Evolutionary conservation across 345 rosid genomes (phyloP), one percentile per base, ranked within the genome.

Genomic region (Rhodamnia argentea): DNA sequence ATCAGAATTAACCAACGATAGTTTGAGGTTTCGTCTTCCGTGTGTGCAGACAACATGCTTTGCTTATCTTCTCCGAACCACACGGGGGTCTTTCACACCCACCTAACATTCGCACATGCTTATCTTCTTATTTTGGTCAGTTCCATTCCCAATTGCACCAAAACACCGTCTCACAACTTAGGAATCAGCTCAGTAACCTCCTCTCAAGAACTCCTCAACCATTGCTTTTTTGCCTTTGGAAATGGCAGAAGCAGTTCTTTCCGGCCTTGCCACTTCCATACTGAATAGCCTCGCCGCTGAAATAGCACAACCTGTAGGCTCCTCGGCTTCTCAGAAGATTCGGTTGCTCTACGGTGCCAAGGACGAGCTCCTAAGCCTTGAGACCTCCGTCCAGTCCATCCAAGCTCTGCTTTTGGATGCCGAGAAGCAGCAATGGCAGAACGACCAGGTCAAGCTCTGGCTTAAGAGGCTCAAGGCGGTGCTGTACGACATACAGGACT

Each of bases 391-490:
- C 12, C 0, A 42, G 15, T 15, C 83, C 53, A 78, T 88, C 60
- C 40, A 27, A 57, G 82, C 54, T 7, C 32, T 86, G 85, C 86
- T 90, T 5, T 26, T 64, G n/a, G 89, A 90, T 82, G 91, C 89
- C 3, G 89, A 88, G 51, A 84, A 82, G 75, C 52, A 52, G 50
- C 91, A 90, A 27, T n/a, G 54, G 10, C 10, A 52, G 15, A 70
- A 32, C 11, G n/a, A 84, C 20, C 53, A 51, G 1, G 82, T 87
- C 15, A 22, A 75, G 37, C 26, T 54, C 1, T 90, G 90, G 91
- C 82, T 88, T 50, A 8, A 24, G 27, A 32, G 53, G 64, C 89
- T 89, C 23, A 84, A 56, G 86, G 86, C 74, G 11, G 85, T 82
- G 5, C 29, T 85, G 24, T 88, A 87, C 53, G 90, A 86, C 44